These are phyloP conservation scores for Jacaranda copaia DNA, from an alignment of 257 asterid genomes.

Conservation along the genomic window DNA sequence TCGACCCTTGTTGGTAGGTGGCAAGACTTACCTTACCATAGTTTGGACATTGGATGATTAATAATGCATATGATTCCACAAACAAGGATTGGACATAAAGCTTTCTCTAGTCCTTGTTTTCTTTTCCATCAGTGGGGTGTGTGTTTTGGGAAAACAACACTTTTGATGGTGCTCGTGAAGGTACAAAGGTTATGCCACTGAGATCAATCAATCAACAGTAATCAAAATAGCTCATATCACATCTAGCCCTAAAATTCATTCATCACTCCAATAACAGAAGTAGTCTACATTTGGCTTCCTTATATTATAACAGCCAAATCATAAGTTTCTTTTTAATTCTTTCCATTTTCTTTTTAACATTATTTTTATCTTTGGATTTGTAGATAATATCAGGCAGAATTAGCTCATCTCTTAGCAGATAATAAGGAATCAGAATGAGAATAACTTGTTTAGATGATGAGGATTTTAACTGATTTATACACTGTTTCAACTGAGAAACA, in stretches of 20 bases:
- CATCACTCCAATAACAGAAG: background rate
- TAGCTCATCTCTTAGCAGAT: too few relatives aligned
- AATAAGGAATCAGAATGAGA: too few relatives aligned
- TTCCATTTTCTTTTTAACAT: background rate
- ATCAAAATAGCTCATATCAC: background rate
- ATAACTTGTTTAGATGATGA: too few relatives aligned
- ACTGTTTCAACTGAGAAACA: conserved; percentile 2
- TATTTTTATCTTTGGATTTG: background rate
- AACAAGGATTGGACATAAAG: conserved; percentile 13
- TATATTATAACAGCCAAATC: background rate
- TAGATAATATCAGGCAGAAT: too few relatives aligned
- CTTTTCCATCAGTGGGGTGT: conserved; percentile 20
- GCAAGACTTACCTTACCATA: background rate
- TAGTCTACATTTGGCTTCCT: background rate
- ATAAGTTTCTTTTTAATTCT: background rate
- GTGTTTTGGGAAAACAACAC: conserved; percentile 24
- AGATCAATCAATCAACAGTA: background rate
- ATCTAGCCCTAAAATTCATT: background rate
- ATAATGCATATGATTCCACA: background rate
- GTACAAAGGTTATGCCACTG: background rate
- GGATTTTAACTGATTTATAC: background rate
- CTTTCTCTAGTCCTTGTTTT: background rate
- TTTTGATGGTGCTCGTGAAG: conserved; percentile 17
- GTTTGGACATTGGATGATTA: conserved; percentile 5
- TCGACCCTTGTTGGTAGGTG: background rate